Conservation (phyloP, 257 asterid species). For the Paraleonurus japonicus region DNA sequence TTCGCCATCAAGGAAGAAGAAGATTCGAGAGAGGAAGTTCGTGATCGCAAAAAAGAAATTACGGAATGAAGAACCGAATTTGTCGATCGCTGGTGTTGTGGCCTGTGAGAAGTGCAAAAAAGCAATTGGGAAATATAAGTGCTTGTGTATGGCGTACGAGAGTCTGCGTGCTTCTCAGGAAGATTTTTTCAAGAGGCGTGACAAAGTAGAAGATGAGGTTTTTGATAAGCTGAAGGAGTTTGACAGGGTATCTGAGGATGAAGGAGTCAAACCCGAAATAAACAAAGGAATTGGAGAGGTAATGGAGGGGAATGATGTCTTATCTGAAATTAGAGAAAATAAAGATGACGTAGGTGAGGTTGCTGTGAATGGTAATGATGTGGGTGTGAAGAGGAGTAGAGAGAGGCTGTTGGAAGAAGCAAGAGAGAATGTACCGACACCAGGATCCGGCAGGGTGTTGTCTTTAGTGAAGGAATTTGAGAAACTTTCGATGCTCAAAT, state of each 20-base stretch:
- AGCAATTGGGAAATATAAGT: conserved; percentile 48
- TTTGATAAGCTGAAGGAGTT: conserved; percentile 26
- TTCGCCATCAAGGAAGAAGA: conserved; percentile 56
- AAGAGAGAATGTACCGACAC: conserved; percentile 41
- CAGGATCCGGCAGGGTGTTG: conserved; percentile 76
- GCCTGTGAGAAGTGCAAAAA: conserved; percentile 59
- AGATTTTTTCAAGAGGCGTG: conserved; percentile 56
- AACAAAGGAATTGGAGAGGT: conserved; percentile 10
- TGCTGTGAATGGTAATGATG: conserved; percentile 36
- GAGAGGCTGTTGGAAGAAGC: conserved; percentile 68
- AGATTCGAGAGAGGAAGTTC: conserved; percentile 65
- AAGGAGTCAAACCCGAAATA: conserved; percentile 20
- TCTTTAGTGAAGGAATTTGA: conserved; percentile 83
- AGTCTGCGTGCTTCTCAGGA: conserved; percentile 79
- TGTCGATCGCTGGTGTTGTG: conserved; percentile 23
- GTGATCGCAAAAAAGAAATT: conserved; percentile 64
- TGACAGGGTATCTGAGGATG: conserved; percentile 27
- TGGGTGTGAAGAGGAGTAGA: conserved; percentile 59
- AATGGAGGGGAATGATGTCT: conserved; percentile 21
- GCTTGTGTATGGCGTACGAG: conserved; percentile 80
- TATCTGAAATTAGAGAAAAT: conserved; percentile 19
- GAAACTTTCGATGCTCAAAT: conserved; percentile 50
- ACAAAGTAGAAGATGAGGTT: conserved; percentile 24
- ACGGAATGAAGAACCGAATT: conserved; percentile 30
- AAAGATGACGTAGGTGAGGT: conserved; percentile 17